phyloP scores from a whole-genome alignment of 2,329 filamentous ascomycete genomes.

The Blastomyces emzantsi region DNA sequence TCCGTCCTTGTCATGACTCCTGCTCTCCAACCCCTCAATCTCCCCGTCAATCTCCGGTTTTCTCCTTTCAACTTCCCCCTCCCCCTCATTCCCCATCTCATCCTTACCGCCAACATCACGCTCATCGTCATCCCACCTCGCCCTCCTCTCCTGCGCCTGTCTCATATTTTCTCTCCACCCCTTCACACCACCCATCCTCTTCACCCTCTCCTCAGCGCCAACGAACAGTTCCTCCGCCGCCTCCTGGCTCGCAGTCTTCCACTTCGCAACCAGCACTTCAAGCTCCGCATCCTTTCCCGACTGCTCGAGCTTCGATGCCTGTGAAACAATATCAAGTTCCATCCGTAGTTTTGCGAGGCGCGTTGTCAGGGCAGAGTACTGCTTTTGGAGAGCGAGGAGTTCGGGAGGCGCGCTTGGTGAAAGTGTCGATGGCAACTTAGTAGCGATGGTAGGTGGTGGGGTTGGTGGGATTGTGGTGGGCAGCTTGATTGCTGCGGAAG shows the following conservation, averaged over 20 bases:
- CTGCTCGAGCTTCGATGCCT: conserved; percentile 45
- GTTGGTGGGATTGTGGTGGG: conserved; percentile 9
- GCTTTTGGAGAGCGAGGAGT: conserved; percentile 29
- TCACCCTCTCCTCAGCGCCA: conserved; percentile 50
- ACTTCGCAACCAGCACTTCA: conserved; percentile 48
- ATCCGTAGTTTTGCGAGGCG: conserved; percentile 26
- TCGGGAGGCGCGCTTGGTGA: conserved; percentile 14
- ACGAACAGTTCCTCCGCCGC: conserved; percentile 61
- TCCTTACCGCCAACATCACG: conserved; percentile 24
- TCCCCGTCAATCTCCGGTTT: conserved; percentile 36
- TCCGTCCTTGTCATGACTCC: conserved; percentile 21
- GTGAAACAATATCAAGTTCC: conserved; percentile 43
- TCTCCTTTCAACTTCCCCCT: conserved; percentile 28
- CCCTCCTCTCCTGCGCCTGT: conserved; percentile 36
- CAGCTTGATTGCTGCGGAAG: neutral
- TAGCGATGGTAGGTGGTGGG: neutral
- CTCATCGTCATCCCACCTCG: conserved; percentile 27
- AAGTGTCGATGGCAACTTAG: neutral
- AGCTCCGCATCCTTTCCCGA: conserved; percentile 47
- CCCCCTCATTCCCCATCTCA: conserved; percentile 35
- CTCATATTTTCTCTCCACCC: conserved; percentile 46
- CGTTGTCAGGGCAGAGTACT: conserved; percentile 27
- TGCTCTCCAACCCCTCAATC: conserved; percentile 34
- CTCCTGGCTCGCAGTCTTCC: conserved; percentile 51
- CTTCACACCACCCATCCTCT: conserved; percentile 54